Evolutionary conservation across 805 yeast genomes (phyloP), one percentile per base, ranked within the genome.

Genomic region (Spathaspora passalidarum): DNA sequence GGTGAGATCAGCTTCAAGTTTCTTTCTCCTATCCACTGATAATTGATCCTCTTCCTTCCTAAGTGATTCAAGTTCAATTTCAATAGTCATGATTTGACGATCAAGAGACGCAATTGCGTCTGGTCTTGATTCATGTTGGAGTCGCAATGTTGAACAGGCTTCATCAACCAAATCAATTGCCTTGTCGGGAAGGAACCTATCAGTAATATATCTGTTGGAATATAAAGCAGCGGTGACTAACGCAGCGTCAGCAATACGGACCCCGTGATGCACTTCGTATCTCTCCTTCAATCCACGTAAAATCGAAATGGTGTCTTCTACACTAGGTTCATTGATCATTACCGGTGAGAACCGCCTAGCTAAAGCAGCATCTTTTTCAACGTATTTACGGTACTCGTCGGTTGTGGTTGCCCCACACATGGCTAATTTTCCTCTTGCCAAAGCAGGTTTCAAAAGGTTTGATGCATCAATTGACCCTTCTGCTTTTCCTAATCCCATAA

Each of bases 181-280:
- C 70, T 92, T 92, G 61, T 92, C 99, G 1, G 99, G 99, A 32
- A 92, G 70, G 57, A 82, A 90, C 45, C 98, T 70, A 62, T 92
- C 97, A 2, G 95, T 86, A 46, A 92, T 88, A 62, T 92, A 92
- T 52, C 99, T 77, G 60, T 89, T 88, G 40, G 95, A 82, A 59
- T 91, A 80, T 5, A 88, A 83, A 0, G 97, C 96, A 10, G 98
- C 97, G 0, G 96, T 86, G 1, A 92, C 97, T 46, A 92, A 73
- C 0, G 99, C 97, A 41, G 90, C 79, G 61, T 92, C 99, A 3
- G 92, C 79, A 48, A 92, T 88, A 52, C 96, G 80, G 6, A 92
- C 99, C 68, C 99, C 99, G 59, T 92, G 99, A 58, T 92, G 99
- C 2, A 92, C 97, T 61, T 92, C 99, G 62, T 92, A 92, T 50